A percentile compares a stretch with the other conserved stretches of the same genome.
Evolutionary conservation across 352 stramenopile species (phyloP).

Genomic region (Phytophthora lateralis): DNA sequence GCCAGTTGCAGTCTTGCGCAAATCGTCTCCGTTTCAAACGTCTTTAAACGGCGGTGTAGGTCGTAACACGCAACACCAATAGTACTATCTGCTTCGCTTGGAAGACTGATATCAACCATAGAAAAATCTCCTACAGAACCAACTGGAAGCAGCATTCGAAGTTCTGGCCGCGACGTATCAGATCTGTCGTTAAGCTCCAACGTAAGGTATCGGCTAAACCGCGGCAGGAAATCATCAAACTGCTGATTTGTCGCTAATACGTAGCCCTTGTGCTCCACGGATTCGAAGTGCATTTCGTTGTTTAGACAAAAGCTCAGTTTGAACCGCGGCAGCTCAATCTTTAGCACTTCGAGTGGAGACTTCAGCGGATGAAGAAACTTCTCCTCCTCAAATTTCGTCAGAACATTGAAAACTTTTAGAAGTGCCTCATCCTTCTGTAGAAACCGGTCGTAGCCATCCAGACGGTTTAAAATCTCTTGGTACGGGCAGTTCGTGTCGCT

Average conservation of each 20-base stretch:
- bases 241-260: slow-evolving; percentile 41
- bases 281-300: slow-evolving; percentile 24
- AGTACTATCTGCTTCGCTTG: slow-evolving; percentile 3
- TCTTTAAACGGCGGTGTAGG: slow-evolving; percentile 37
- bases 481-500: slow-evolving; percentile 26
- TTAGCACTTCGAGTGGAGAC: slow-evolving; percentile 17
- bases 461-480: slow-evolving; percentile 13
- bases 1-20: slow-evolving; percentile 45
- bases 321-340: slow-evolving; percentile 53
- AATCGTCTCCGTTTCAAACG: slow-evolving; percentile 46
- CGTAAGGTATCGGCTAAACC: slow-evolving; percentile 48
- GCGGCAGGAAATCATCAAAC: slow-evolving; percentile 43
- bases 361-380: slow-evolving; percentile 42
- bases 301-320: slow-evolving; percentile 44
- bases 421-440: slow-evolving; percentile 18
- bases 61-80: slow-evolving; percentile 38
- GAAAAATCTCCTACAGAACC: slow-evolving; percentile 25
- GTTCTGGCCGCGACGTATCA: slow-evolving; percentile 21
- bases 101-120: slow-evolving; percentile 33
- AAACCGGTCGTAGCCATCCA: slow-evolving; percentile 33
- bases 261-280: slow-evolving; percentile 48
- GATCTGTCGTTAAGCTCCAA: slow-evolving; percentile 19
- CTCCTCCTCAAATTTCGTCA: slow-evolving; percentile 60
- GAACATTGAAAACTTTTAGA: slow-evolving; percentile 7
- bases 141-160: slow-evolving; percentile 43